phyloP scores from a whole-genome alignment of 2,329 filamentous ascomycete genomes.

The Podosphaera aphanis region DNA sequence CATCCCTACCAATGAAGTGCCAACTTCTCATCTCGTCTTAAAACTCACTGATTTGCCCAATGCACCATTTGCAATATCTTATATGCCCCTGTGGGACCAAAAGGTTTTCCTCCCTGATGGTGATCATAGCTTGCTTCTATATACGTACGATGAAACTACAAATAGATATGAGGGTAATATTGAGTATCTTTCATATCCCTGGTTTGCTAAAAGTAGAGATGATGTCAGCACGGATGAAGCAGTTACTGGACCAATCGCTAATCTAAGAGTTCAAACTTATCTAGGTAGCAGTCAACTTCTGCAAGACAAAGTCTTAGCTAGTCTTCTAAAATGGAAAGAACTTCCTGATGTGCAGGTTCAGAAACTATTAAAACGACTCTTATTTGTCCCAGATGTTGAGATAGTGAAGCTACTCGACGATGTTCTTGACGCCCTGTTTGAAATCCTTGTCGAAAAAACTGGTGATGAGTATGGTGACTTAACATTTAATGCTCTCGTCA shows the following conservation, averaged over 20 bases:
- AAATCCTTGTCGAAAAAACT: conserved; percentile 74
- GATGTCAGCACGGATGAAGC: conserved; percentile 46
- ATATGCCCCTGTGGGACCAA: conserved; percentile 83
- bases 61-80: conserved; percentile 72
- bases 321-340: conserved; percentile 70
- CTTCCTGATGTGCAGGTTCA: conserved; percentile 47
- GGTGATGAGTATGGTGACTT: conserved; percentile 82
- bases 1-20: conserved; percentile 57
- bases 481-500: conserved; percentile 73
- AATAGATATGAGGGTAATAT: conserved; percentile 40
- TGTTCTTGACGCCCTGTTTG: conserved; percentile 77
- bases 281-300: conserved; percentile 89
- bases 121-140: conserved; percentile 55
- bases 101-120: conserved; percentile 80
- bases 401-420: conserved; percentile 82
- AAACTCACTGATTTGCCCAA: conserved; percentile 69
- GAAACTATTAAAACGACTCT: conserved; percentile 53
- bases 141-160: conserved; percentile 68
- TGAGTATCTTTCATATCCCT: conserved; percentile 69
- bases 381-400: conserved; percentile 91
- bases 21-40: conserved; percentile 67
- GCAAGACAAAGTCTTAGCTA: conserved; percentile 68
- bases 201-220: conserved; percentile 44
- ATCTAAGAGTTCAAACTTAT: conserved; percentile 59
- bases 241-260: conserved; percentile 56